Base-by-base conservation (phyloP, 2,329 filamentous ascomycete species). In the Epichloe amarillans region DNA sequence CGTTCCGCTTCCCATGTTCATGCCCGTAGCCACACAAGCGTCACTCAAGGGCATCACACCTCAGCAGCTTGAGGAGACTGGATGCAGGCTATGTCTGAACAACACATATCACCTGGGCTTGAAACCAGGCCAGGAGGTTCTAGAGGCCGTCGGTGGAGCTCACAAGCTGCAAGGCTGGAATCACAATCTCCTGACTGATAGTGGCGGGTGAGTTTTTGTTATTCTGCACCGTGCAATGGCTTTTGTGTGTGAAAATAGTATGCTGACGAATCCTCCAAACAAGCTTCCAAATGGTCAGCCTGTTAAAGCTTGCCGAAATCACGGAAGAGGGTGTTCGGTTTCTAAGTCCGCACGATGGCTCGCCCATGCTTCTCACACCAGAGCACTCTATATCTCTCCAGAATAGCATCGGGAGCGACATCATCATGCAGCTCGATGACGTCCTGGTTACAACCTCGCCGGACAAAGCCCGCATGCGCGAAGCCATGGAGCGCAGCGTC, bases 371-470 rank as follows among this genome's bases (percentile, higher is more conserved):
- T 11, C 81, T 98, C 45, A 98, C 93, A 0, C 93, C 93, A 0
- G 94, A 98, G 66, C 91, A 97, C 71, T 97, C 93, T 0, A 96
- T 98, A 60, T 84, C 83, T 11, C 76, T 98, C 3, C 93, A 98
- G 66, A 97, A 98, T 68, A 91, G 85, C 50, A 98, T 98, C 61
- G 93, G 93, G 56, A 95, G 88, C 56, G 93, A 98, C 69, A 97
- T 98, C 60, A 96, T 97, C 58, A 98, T 98, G 94, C 94, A 98
- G 69, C 82, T 98, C 4, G 93, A 98, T 72, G 94, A 98, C 67
- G 94, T 98, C 14, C 85, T 98, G 48, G 91, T 89, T 33, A 97
- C 93, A 0, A 98, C 93, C 0, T 96, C 89, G 0, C 91, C 91
- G 0, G 93, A 98, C 66, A 74, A 80, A 51, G 83, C 74, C 19